A percentile compares a stretch with the other conserved stretches of the same genome.
These are phyloP conservation scores for Neurospora crassa DNA, from an alignment of 2,329 filamentous ascomycete species.

Conservation along the genomic window DNA sequence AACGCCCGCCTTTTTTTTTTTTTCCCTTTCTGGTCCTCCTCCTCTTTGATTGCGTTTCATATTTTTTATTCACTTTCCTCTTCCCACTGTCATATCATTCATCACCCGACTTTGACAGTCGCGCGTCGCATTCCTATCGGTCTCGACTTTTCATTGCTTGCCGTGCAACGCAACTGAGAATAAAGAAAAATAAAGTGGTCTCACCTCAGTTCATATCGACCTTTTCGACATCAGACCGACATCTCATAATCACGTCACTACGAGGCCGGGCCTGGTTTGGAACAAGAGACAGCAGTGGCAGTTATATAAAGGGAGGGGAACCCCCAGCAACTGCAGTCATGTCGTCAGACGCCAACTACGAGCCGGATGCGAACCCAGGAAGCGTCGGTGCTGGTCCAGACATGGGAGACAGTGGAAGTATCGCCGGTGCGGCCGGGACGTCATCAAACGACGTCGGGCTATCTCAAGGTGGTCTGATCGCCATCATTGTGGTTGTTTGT, in stretches of 20 bases:
- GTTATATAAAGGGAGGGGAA: background rate
- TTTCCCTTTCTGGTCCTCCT: background rate
- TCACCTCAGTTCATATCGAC: background rate
- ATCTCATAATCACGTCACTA: background rate
- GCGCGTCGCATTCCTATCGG: background rate
- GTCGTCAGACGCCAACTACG: background rate
- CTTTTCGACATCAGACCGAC: background rate
- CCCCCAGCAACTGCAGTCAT: background rate
- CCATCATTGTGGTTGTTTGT: conserved; percentile 64
- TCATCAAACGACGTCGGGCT: conserved; percentile 51
- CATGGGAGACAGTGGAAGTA: conserved; percentile 35
- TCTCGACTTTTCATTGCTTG: background rate
- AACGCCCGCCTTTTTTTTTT: background rate
- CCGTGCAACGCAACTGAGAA: background rate
- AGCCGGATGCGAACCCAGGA: conserved; percentile 19
- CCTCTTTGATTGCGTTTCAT: background rate
- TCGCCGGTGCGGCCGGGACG: conserved; percentile 56
- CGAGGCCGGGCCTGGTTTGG: background rate
- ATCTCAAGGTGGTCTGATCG: conserved; percentile 60
- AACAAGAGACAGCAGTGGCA: background rate
- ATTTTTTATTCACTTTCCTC: background rate
- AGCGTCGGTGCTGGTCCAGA: conserved; percentile 25
- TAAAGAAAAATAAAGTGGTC: background rate
- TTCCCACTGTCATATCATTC: background rate
- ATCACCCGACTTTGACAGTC: background rate